Base-by-base conservation (phyloP, 345 rosid species). In the Eucalyptus virginea region DNA sequence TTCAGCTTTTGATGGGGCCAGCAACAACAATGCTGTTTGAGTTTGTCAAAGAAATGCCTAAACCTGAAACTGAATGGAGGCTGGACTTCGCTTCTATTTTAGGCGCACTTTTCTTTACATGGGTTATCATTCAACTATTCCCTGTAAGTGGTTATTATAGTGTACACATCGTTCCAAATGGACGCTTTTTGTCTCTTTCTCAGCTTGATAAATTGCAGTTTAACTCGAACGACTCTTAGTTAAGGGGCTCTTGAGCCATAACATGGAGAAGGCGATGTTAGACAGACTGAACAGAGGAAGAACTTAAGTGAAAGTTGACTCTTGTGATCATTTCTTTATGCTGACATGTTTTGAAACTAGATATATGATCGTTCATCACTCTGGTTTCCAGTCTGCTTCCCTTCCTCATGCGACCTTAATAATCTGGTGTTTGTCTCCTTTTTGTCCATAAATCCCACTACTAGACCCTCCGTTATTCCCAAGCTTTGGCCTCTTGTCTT, bases 1-100 rank as follows among this genome's bases (percentile, higher is more conserved):
- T 98, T 91, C 94, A 91, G 89, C 91, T 93, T 88, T 88, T 97
- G 91, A 86, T 19, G 87, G 94, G 94, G 81, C 86, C 93, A 83
- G 91, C 92, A 51, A 87, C 94, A 80, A 92, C 91, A 88, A 92
- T 94, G 91, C 90, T 89, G 23, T 93, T 96, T 88, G 97, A 96
- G 86, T 96, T 92, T 92, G 93, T 96, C 90, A 96, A 96, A 90
- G 99, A 96, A 94, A 95, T 96, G 97, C 99, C 99, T 19, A 94
- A 96, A 90, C 87, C 91, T 67, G 92, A 69, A 92, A 92, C 93
- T 47, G 62, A 89, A 89, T 2, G 93, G 32, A 93, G 91, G 87
- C 87, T 96, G 88, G 99, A 97, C 89, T 90, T 96, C 14, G 89
- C 99, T 42, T 97, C 99, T 91, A 89, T 95, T 54, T 93, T 98